phyloP scores from a whole-genome alignment of 2,329 filamentous ascomycete species.

The Pestalotiopsis sp. region DNA sequence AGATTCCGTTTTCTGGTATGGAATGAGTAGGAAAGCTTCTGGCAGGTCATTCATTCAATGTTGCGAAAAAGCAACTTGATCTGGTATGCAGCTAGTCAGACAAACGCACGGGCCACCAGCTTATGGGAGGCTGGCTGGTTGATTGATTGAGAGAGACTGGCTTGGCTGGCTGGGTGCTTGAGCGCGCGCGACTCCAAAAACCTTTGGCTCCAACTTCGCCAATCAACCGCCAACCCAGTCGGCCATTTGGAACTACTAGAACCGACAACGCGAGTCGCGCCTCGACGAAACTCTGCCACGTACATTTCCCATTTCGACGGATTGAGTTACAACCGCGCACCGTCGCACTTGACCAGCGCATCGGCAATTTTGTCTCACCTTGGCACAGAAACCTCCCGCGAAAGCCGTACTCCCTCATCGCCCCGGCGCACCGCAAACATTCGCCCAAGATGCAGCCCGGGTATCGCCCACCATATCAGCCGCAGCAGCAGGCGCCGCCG shows the following conservation, averaged over 20 bases:
- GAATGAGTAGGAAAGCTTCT: no score
- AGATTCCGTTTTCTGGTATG: neutral
- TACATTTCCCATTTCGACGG: neutral
- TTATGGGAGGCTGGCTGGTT: no score
- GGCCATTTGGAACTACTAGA: neutral
- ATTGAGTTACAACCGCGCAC: neutral
- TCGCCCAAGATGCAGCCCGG: constrained; percentile 52
- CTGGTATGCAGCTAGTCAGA: no score
- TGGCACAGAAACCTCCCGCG: neutral
- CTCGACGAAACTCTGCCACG: neutral
- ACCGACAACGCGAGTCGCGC: constrained; percentile 6
- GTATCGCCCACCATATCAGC: constrained; percentile 41
- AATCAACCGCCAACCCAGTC: constrained; percentile 5
- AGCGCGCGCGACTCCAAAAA: neutral
- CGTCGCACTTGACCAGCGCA: constrained; percentile 12
- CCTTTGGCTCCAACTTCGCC: constrained; percentile 1
- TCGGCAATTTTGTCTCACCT: constrained; percentile 20
- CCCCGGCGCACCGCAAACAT: constrained; percentile 7
- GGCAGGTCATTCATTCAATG: no score
- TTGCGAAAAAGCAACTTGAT: no score
- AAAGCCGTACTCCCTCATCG: neutral
- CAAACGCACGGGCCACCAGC: neutral
- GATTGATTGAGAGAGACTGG: no score
- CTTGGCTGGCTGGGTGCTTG: neutral
- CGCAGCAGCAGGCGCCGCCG: constrained; percentile 50